Percentiles rank a stretch among this genome's conserved stretches.
These are phyloP conservation scores for Alloteropsis semialata DNA, from an alignment of 176 grass and related monocot genomes.

Conservation along the genomic window DNA sequence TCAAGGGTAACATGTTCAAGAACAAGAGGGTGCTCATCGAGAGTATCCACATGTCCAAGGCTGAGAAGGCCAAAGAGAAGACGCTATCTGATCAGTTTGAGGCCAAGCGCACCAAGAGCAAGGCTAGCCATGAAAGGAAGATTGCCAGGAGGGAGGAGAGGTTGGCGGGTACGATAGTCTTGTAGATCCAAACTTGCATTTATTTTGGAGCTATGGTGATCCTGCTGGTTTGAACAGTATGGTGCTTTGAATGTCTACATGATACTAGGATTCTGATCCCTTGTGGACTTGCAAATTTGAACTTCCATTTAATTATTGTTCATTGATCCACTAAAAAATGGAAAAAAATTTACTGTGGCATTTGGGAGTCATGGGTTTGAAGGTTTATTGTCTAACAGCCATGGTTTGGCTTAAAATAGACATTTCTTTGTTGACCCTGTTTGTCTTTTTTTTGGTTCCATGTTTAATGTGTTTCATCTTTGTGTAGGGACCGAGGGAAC, in stretches of 20 bases:
- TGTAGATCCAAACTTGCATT: background rate
- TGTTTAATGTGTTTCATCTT: background rate
- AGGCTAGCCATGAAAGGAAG: constrained; percentile 43
- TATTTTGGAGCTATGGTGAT: background rate
- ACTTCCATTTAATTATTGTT: background rate
- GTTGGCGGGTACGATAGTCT: constrained; percentile 24
- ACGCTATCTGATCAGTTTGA: constrained; percentile 14
- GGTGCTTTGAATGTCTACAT: background rate
- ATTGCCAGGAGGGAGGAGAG: constrained; percentile 42
- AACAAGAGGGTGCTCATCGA: constrained; percentile 17
- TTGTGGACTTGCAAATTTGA: background rate
- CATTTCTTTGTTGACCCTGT: background rate
- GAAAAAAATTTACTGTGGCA: background rate
- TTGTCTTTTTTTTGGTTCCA: background rate
- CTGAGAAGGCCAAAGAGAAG: constrained; percentile 5
- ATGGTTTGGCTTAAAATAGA: background rate
- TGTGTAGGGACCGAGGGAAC: background rate
- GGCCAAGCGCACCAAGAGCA: constrained; percentile 45
- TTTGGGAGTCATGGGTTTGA: background rate
- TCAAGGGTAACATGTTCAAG: background rate
- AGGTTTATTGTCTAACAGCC: background rate
- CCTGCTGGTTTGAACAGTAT: no score
- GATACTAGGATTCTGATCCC: background rate
- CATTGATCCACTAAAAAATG: background rate
- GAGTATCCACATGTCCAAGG: background rate